phyloP scores from a whole-genome alignment of 1,284 basidiomycete species.

The Cystobasidium slooffiae region DNA sequence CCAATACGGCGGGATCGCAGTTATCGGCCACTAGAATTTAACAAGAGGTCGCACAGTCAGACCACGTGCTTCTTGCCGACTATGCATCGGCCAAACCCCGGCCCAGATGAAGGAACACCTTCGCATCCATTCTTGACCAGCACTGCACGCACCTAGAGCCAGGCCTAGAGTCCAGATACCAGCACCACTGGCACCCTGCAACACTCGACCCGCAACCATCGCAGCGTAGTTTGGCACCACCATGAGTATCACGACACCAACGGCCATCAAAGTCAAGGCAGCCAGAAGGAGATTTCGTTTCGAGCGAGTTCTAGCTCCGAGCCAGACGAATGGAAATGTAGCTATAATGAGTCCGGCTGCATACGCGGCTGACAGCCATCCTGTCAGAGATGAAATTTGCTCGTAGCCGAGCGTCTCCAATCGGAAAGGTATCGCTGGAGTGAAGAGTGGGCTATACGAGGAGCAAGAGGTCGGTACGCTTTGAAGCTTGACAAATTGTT shows the following conservation, averaged over 20 bases:
- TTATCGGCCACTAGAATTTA: constrained; percentile 30
- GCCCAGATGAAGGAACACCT: not conserved
- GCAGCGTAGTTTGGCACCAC: constrained; percentile 40
- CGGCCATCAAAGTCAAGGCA: constrained; percentile 32
- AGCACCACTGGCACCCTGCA: constrained; percentile 37
- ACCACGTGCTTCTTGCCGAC: not conserved
- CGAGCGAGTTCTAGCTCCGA: constrained; percentile 19
- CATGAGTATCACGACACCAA: constrained; percentile 36
- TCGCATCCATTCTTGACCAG: not conserved
- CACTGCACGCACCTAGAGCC: constrained; percentile 16
- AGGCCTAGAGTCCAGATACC: constrained; percentile 41
- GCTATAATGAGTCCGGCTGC: constrained; percentile 33
- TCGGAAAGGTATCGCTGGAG: constrained; percentile 37
- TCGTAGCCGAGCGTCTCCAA: constrained; percentile 33
- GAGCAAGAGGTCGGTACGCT: too few relatives aligned
- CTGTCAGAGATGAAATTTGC: constrained; percentile 30
- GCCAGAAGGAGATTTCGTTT: constrained; percentile 34
- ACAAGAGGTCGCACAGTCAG: not conserved
- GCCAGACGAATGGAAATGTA: constrained; percentile 39
- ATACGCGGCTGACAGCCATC: constrained; percentile 41
- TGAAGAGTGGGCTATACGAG: constrained; percentile 27
- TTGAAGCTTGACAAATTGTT: not conserved
- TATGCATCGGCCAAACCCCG: not conserved
- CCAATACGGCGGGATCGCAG: constrained; percentile 27
- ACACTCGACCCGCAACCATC: constrained; percentile 32